Evolutionary conservation across 2,329 filamentous ascomycete genomes (phyloP).

Genomic region (Lachnellula willkommii): DNA sequence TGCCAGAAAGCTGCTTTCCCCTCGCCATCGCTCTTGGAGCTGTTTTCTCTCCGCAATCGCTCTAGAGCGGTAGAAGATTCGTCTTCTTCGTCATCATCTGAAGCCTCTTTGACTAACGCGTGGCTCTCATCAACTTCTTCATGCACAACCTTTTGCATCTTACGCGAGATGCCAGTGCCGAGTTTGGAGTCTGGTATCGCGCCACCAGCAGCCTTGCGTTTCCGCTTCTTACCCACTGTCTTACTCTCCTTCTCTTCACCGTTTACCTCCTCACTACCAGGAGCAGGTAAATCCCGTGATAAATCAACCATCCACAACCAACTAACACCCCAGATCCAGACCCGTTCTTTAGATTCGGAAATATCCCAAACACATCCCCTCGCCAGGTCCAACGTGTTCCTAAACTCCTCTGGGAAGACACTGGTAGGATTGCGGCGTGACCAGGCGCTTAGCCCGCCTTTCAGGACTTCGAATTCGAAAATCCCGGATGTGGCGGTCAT

Average conservation of each 20-base stretch:
- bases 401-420: conserved; percentile 68
- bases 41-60: conserved; percentile 9
- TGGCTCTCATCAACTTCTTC: conserved; percentile 38
- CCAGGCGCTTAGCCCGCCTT: conserved; percentile 77
- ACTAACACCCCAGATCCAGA: conserved; percentile 82
- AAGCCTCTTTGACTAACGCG: conserved; percentile 32
- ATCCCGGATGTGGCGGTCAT: conserved; percentile 62
- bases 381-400: conserved; percentile 68
- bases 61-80: conserved; percentile 24
- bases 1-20: conserved; percentile 50
- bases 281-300: conserved; percentile 54
- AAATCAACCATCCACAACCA: conserved; percentile 94
- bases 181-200: conserved; percentile 36
- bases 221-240: conserved; percentile 31
- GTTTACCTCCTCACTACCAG: conserved; percentile 28
- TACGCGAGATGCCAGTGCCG: conserved; percentile 36
- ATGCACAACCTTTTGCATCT: conserved; percentile 33
- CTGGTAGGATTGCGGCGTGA: conserved; percentile 74
- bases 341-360: conserved; percentile 47
- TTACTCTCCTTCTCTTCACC: conserved; percentile 18
- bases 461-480: conserved; percentile 72
- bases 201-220: conserved; percentile 48
- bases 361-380: conserved; percentile 84
- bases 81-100: conserved; percentile 33
- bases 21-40: conserved; percentile 10